Base-by-base conservation (phyloP, 78 protist species). In the Dictyostelium brefeldianum region DNA sequence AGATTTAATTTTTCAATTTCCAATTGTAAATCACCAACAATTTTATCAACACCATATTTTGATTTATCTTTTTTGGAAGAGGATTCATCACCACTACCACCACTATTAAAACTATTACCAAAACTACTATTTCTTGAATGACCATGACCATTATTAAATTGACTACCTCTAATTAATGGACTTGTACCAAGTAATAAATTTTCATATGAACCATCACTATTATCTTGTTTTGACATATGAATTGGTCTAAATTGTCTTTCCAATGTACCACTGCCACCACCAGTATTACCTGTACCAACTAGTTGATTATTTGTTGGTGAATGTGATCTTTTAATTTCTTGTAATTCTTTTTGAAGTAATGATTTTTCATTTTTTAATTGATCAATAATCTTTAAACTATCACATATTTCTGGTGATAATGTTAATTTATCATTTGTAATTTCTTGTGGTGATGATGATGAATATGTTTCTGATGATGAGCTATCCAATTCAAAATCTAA, bases 41-140 rank as follows among this genome's bases (percentile, higher is more conserved):
- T 78, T 47, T 84, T 64, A 48, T 87, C 93, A 3, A 87, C 93
- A 47, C 93, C 93, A 65, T 87, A 77, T 78, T 87, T 87, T 54
- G 93, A 87, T 64, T 87, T 87, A 78, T 77, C 84, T 46, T 83
- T 83, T 57, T 54, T 74, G 10, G 5, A n/a, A 5, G 83, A 46
- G 12, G 81, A 75, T 20, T 83, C 91, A 53, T 43, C 78, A 46
- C 75, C 80, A 54, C 91, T 83, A 8, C 51, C 70, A 27, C 83
- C 64, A 74, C 73, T 57, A n/a, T 57, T 79, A 10, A 25, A 46
- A 29, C 65, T 31, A 56, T 56, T 56, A 8, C 31, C 67, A 8
- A 22, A 75, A 75, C 62, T 48, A 22, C 62, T n/a, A 48, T 71
- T 71, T 71, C 57, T 31, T 43, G 29, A 41, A n/a, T 31, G 79